These are phyloP conservation scores for Ogataea naganishii DNA, from an alignment of 805 yeast species.

Conservation along the genomic window DNA sequence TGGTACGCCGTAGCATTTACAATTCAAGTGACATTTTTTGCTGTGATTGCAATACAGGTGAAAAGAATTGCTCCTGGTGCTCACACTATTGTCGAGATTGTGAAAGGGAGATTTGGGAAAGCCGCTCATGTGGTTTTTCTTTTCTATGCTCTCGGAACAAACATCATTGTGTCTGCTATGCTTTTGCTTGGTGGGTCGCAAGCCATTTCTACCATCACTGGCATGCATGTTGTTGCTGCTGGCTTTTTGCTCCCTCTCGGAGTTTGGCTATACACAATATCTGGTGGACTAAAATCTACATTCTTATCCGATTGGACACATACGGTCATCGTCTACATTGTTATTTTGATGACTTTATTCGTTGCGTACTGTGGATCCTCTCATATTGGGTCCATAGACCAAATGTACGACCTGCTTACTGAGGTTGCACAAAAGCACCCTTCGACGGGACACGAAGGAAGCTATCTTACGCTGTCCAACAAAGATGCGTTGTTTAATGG, in stretches of 20 bases:
- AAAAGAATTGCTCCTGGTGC: slow-evolving; percentile 33
- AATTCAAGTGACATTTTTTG: slow-evolving; percentile 28
- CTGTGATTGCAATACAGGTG: slow-evolving; percentile 28
- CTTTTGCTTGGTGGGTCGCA: slow-evolving; percentile 37
- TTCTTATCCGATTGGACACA: slow-evolving; percentile 45
- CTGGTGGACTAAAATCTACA: slow-evolving; percentile 45
- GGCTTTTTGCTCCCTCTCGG: slow-evolving; percentile 36
- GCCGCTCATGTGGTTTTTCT: slow-evolving; percentile 26
- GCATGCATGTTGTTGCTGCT: slow-evolving; percentile 37
- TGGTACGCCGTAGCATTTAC: slow-evolving; percentile 24
- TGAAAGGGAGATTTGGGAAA: slow-evolving; percentile 28
- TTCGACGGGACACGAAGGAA: slow-evolving; percentile 10
- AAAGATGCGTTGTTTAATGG: slow-evolving; percentile 20
- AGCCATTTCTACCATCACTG: slow-evolving; percentile 30
- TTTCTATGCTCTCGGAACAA: slow-evolving; percentile 28
- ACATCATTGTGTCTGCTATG: slow-evolving; percentile 28
- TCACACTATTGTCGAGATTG: slow-evolving; percentile 31
- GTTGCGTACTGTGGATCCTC: slow-evolving; percentile 20
- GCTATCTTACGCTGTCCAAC: slow-evolving; percentile 25
- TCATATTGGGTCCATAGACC: slow-evolving; percentile 25
- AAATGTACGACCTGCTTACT: slow-evolving; percentile 23
- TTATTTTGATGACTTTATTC: slow-evolving; percentile 20
- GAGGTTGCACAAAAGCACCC: slow-evolving; percentile 12
- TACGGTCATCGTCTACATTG: slow-evolving; percentile 33
- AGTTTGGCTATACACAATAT: slow-evolving; percentile 37